A percentile compares a stretch with the other conserved stretches of the same genome.
These are phyloP conservation scores for Cercospora zeae-maydis DNA, from an alignment of 2,329 filamentous ascomycete genomes.

Conservation along the genomic window DNA sequence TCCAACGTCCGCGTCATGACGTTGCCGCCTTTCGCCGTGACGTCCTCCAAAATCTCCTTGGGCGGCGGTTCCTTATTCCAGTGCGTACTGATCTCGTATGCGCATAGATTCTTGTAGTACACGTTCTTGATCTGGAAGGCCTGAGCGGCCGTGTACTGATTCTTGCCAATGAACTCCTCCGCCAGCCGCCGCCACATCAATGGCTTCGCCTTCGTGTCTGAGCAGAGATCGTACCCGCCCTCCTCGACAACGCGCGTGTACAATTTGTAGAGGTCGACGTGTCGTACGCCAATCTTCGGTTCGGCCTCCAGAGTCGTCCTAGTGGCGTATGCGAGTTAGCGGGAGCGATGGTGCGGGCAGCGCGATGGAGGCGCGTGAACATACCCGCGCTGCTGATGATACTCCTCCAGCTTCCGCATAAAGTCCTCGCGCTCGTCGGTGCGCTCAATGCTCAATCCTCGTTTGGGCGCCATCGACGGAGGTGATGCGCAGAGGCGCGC, in stretches of 20 bases:
- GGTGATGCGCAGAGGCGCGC: conserved; percentile 2
- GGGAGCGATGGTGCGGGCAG: neutral
- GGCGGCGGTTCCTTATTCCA: conserved; percentile 79
- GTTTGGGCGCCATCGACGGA: conserved; percentile 44
- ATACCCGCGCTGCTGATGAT: conserved; percentile 72
- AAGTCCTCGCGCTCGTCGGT: conserved; percentile 72
- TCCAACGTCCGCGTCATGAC: conserved; percentile 75
- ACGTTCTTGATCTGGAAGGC: conserved; percentile 82
- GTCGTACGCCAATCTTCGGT: conserved; percentile 73
- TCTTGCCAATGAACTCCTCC: conserved; percentile 69
- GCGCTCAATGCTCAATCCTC: conserved; percentile 48
- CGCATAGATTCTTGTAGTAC: conserved; percentile 82
- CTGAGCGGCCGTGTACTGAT: conserved; percentile 72
- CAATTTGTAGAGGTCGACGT: conserved; percentile 72
- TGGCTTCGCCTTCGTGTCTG: conserved; percentile 66
- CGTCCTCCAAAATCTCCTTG: conserved; percentile 79
- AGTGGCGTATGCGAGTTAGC: conserved; percentile 27
- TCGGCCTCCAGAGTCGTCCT: conserved; percentile 72
- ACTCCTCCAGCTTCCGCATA: conserved; percentile 66
- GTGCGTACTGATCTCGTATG: conserved; percentile 77
- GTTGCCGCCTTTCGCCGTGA: conserved; percentile 73
- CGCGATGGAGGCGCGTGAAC: conserved; percentile 23
- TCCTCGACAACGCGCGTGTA: conserved; percentile 72
- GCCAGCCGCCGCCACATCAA: conserved; percentile 80
- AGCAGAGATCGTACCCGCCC: conserved; percentile 81